phyloP scores from a whole-genome alignment of 345 rosid genomes.

The Populus simonii region DNA sequence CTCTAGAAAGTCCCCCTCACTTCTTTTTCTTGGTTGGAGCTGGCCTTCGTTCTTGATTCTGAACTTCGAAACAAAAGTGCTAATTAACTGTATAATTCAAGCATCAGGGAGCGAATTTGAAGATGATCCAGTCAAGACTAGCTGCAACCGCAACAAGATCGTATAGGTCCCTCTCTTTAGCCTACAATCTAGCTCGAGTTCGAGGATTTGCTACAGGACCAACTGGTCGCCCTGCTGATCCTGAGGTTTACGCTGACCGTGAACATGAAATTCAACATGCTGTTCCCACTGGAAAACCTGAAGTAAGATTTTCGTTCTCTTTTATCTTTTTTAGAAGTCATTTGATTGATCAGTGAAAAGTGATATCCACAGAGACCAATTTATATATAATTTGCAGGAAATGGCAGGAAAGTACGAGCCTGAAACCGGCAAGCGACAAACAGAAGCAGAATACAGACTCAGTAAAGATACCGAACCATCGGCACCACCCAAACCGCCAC shows the following conservation, averaged over 20 bases:
- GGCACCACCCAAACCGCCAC: conserved; percentile 41
- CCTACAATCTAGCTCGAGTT: conserved; percentile 3
- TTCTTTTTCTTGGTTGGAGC: background rate
- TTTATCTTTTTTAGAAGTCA: background rate
- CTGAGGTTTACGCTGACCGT: conserved; percentile 29
- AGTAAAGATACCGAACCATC: conserved; percentile 36
- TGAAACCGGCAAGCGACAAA: conserved; percentile 27
- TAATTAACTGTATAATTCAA: background rate
- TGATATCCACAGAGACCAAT: background rate
- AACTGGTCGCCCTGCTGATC: conserved; percentile 42
- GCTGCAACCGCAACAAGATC: conserved; percentile 30
- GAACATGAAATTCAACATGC: conserved; percentile 44
- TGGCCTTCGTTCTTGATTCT: background rate
- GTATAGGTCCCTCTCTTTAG: conserved; percentile 2
- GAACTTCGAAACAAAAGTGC: background rate
- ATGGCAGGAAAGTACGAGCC: conserved; percentile 38
- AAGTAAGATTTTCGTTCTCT: conserved; percentile 20
- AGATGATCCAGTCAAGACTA: conserved; percentile 37
- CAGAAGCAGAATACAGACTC: conserved; percentile 20
- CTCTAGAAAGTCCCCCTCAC: conserved; percentile 18
- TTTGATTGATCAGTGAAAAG: background rate
- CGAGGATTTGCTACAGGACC: conserved; percentile 28
- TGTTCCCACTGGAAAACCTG: conserved; percentile 40
- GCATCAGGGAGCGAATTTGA: background rate
- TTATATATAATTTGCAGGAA: conserved; percentile 29